phyloP scores from a whole-genome alignment of 139 green algal genomes.

The Chlorella vulgaris region DNA sequence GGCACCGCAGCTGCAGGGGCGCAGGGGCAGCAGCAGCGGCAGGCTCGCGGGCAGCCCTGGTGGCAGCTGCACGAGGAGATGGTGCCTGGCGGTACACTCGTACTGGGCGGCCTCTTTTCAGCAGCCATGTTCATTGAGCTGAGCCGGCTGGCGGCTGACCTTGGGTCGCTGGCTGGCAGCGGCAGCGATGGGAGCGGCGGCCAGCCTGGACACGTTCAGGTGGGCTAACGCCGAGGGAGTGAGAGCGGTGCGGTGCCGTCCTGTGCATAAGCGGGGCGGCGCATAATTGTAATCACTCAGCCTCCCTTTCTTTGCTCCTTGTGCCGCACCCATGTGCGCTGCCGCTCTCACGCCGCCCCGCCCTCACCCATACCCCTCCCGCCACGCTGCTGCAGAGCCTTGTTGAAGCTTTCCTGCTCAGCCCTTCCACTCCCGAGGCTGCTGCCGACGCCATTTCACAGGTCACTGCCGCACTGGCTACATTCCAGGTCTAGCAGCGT shows the following conservation, averaged over 20 bases:
- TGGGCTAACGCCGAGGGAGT: too few species aligned
- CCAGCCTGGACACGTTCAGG: neutral
- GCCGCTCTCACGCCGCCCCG: too few species aligned
- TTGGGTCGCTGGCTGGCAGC: neutral
- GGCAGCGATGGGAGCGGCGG: neutral
- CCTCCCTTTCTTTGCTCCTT: neutral
- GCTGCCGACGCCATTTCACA: neutral
- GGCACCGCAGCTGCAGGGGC: neutral
- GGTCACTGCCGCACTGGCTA: neutral
- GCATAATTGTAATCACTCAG: neutral
- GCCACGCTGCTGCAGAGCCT: neutral
- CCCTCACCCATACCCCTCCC: neutral
- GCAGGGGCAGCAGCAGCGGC: neutral
- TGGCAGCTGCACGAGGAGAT: conserved; percentile 31
- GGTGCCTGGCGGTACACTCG: conserved; percentile 46
- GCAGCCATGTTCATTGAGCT: conserved; percentile 31
- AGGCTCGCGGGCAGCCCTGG: neutral
- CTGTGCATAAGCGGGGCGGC: neutral
- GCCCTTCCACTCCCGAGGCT: neutral
- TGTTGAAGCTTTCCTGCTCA: neutral
- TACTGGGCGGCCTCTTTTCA: conserved; percentile 43
- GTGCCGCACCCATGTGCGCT: neutral
- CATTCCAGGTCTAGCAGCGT: neutral
- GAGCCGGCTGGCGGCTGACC: conserved; percentile 34
- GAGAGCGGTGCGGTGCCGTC: neutral